phyloP scores from a whole-genome alignment of 2,329 filamentous ascomycete species.

The Orbilia brochopaga region DNA sequence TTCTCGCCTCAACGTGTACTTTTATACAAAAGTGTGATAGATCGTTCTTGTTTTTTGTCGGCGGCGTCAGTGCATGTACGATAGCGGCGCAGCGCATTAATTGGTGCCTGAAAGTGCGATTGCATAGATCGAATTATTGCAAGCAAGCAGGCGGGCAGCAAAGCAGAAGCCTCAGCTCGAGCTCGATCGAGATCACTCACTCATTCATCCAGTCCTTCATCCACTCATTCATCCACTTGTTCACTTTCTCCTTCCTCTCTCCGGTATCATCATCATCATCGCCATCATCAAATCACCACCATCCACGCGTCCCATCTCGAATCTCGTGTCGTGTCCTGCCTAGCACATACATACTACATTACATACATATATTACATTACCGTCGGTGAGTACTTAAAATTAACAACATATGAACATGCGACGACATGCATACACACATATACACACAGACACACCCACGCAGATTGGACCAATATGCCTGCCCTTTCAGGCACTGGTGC shows the following conservation, averaged over 20 bases:
- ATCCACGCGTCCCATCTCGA: background rate
- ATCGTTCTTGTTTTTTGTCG: background rate
- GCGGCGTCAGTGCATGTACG: constrained; percentile 20
- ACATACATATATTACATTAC: no score
- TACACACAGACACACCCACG: background rate
- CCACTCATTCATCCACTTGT: constrained; percentile 1
- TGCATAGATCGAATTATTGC: background rate
- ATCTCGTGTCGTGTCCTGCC: background rate
- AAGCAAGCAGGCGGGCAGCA: background rate
- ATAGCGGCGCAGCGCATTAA: constrained; percentile 29
- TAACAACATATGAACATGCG: background rate
- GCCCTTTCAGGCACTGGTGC: background rate
- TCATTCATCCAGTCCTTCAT: constrained; percentile 9
- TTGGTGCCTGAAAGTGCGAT: constrained; percentile 7
- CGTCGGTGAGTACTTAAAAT: background rate
- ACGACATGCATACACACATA: background rate
- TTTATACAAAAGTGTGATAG: constrained; percentile 5
- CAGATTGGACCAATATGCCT: background rate
- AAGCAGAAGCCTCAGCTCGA: constrained; percentile 2
- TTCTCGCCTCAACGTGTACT: background rate
- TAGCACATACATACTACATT: background rate
- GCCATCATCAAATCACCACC: background rate
- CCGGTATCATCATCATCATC: background rate
- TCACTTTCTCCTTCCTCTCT: constrained; percentile 1
- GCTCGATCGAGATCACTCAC: background rate